phyloP scores from a whole-genome alignment of 2,329 filamentous ascomycete species.

The Phialemonium atrogriseum region DNA sequence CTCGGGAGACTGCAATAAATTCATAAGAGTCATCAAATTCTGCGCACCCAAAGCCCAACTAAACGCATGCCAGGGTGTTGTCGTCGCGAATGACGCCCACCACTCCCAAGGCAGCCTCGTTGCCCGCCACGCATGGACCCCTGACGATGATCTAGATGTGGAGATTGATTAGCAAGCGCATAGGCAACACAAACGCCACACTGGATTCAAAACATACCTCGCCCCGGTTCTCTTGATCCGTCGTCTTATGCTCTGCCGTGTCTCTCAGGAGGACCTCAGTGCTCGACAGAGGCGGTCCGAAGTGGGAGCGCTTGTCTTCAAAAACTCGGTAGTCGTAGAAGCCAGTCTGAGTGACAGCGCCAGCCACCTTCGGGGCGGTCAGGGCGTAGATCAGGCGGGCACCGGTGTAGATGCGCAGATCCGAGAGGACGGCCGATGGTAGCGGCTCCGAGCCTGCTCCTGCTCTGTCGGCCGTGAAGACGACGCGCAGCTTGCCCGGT shows the following conservation, averaged over 20 bases:
- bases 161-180: constrained; percentile 9
- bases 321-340: constrained; percentile 75
- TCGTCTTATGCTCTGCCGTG: constrained; percentile 50
- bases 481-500: constrained; percentile 68
- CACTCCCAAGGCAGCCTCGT: constrained; percentile 55
- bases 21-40: not conserved
- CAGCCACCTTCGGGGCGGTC: constrained; percentile 74
- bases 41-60: not conserved
- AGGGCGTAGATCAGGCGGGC: constrained; percentile 80
- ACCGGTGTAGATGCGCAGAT: constrained; percentile 72
- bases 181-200: no score
- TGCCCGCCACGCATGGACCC: constrained; percentile 66
- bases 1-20: not conserved
- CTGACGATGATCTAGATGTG: constrained; percentile 61
- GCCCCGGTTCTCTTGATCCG: constrained; percentile 52
- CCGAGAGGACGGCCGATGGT: constrained; percentile 62
- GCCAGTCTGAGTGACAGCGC: constrained; percentile 79
- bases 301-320: constrained; percentile 49
- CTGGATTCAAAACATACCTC: constrained; percentile 52
- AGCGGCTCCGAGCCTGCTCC: constrained; percentile 56
- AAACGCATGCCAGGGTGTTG: constrained; percentile 58
- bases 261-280: constrained; percentile 71
- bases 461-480: constrained; percentile 70
- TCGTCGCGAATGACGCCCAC: constrained; percentile 61
- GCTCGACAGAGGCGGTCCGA: constrained; percentile 72